Base-by-base conservation (phyloP, 2,329 filamentous ascomycete species). In the Claviceps paspali region DNA sequence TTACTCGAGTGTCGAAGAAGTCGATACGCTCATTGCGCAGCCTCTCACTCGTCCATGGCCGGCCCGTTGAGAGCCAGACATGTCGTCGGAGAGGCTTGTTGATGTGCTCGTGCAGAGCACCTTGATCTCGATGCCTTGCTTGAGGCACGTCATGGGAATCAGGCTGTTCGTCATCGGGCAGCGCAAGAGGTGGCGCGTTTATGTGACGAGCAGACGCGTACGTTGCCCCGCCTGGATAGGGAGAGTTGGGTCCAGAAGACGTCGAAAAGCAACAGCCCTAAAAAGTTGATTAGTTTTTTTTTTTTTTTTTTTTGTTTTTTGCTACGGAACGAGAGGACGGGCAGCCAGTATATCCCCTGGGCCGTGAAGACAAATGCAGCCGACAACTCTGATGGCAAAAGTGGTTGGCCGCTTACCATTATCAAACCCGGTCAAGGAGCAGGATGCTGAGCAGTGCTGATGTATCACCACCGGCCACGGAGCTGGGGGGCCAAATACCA, bases 1-100 rank as follows among this genome's bases (percentile, higher is more conserved):
- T 82, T 12, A 92, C 83, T 33, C 85, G 67, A 2, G 87, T 95
- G 43, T 95, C 86, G 57, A 93, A 96, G 65, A 92, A 95, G 43
- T 85, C 85, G 34, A 61, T 62, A 34, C 88, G 73, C 59, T 94
- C 83, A 23, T 67, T 67, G 41, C 76, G 72, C 2, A 94, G 64
- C 37, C 79, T 64, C 12, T 60, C 52, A n/a, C 70, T 73, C 1
- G 82, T 86, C 82, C 82, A 92, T 12, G 62, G 57, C 15, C 72
- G 72, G 37, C 68, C 65, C 43, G 67, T 69, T 39, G 77, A 73
- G 10, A 62, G 62, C 81, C 81, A 86, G 38, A 68, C 60, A 47
- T 82, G 79, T 1, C 65, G 67, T 31, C 70, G 70, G 28, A 87
- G 62, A 1, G 80, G 79, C 47, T 73, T 71, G 49, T 84, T 82